These are phyloP conservation scores for Scutellospora calospora DNA, from an alignment of 371 early-diverging fungal species.

Conservation along the genomic window DNA sequence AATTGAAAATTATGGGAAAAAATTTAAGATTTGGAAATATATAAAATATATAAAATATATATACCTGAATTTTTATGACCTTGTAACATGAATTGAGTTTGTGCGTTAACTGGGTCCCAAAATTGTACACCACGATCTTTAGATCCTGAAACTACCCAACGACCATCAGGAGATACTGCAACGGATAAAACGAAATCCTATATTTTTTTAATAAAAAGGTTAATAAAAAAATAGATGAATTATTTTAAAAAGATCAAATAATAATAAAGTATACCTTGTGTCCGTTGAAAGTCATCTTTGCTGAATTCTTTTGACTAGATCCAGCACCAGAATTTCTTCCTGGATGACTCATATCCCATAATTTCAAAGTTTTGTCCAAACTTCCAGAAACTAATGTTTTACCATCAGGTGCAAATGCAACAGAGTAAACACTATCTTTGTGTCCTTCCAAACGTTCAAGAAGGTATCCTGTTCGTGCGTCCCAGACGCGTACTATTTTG, in stretches of 20 bases:
- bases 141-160: constrained; percentile 94
- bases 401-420: constrained; percentile 97
- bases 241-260: neutral
- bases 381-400: constrained; percentile 91
- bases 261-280: constrained; percentile 61
- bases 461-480: constrained; percentile 79
- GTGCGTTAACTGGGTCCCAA: constrained; percentile 89
- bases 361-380: constrained; percentile 93
- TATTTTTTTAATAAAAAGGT: neutral
- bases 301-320: constrained; percentile 49
- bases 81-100: constrained; percentile 92
- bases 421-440: constrained; percentile 95
- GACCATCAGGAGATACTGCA: constrained; percentile 90
- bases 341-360: constrained; percentile 86
- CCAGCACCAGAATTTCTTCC: constrained; percentile 47
- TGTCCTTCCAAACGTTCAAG: constrained; percentile 95
- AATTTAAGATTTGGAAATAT: neutral
- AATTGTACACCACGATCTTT: constrained; percentile 96
- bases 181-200: constrained; percentile 97
- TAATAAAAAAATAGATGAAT: constrained; percentile 4
- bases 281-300: constrained; percentile 67
- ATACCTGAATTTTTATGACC: constrained; percentile 97
- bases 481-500: constrained; percentile 95
- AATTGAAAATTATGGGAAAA: too few relatives aligned
- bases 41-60: constrained; percentile 6